Base-by-base conservation (phyloP, 768 basidiomycete species). In the Lactifluus pinguis region DNA sequence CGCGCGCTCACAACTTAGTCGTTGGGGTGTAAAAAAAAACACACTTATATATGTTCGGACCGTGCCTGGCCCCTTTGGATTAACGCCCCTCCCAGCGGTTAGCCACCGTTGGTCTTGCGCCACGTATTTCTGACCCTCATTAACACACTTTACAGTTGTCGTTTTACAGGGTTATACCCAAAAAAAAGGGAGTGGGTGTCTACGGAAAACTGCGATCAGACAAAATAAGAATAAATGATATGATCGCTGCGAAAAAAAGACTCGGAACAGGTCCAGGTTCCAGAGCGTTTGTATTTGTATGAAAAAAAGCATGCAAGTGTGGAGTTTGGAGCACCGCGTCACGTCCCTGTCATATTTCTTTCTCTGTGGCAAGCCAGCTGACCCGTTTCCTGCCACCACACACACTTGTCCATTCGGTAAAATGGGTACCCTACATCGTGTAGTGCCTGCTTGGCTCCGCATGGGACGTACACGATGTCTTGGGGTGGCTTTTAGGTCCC, bases 401-500 rank as follows among this genome's bases (percentile, higher is more conserved):
- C n/a, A n/a, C 45, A 25, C 25, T 25, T 10, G 45, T 47, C 19
- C 45, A 25, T 47, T 25, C 45, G 45, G 54, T 34, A 34, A 34
- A 25, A 49, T 39, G n/a, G n/a, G 45, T n/a, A 39, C 41, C 41
- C 19, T 51, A 51, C 57, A 51, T 58, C 57, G 57, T 58, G 57
- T 51, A 34, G 15, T 51, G 49, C 57, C 57, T 51, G 32, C 44
- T 50, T 21, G 32, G 42, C 49, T 49, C 57, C 57, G 57, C 57
- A 51, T 58, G 57, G 53, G 11, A 36, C 21, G 15, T 42, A 29
- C 25, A 56, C 55, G 47, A 39, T 29, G 34, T 17, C 36, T 39
- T 7, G 48, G 36, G 41, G 21, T 50, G 56, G 38, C 56, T 25
- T 25, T 57, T 57, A 50, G 30, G 29, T 44, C 14, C 13, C 21